Base-by-base conservation (phyloP, 2,329 filamentous ascomycete species). In the Cadophora malorum region DNA sequence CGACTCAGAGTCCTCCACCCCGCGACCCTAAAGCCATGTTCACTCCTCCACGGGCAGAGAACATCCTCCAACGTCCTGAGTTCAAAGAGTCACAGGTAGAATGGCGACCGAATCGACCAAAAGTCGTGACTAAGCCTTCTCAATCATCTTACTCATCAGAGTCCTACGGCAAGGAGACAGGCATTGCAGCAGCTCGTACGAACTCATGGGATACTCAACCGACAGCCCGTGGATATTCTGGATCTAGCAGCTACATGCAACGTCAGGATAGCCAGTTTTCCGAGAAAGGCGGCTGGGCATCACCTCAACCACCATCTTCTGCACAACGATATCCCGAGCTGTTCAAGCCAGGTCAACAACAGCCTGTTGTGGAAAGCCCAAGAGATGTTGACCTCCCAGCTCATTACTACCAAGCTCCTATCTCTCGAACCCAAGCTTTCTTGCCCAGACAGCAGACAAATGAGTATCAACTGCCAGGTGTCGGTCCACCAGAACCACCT, bases 311-410 rank as follows among this genome's bases (percentile, higher is more conserved):
- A 6, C 85, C 85, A 6, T 84, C 83, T 4, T 83, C 85, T 4
- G 82, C 84, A 9, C 79, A 83, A 69, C 79, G 84, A 55, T 86
- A 82, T 67, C 83, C 84, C 3, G 78, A 79, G n/a, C 78, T 84
- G 16, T 85, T 86, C 71, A 78, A 78, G 55, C 72, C 76, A 19
- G 74, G 70, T 9, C 70, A 75, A 59, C 33, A 47, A 5, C 65
- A 67, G 50, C 59, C 63, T 66, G 70, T 70, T 25, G 67, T 69
- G 41, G 76, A 74, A 60, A 53, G 69, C 21, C 50, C 70, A 33
- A 63, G 70, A 45, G 70, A 68, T 47, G 65, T 72, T 58, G 73
- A 77, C 31, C 62, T 76, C 6, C 72, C 74, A 3, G 65, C 70
- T 55, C 71, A 76, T 19, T 72, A 75, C 55, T 74, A 76, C 56